Evolutionary conservation across 371 early-diverging fungal genomes (phyloP).

Genomic region (Mortierella sp.): DNA sequence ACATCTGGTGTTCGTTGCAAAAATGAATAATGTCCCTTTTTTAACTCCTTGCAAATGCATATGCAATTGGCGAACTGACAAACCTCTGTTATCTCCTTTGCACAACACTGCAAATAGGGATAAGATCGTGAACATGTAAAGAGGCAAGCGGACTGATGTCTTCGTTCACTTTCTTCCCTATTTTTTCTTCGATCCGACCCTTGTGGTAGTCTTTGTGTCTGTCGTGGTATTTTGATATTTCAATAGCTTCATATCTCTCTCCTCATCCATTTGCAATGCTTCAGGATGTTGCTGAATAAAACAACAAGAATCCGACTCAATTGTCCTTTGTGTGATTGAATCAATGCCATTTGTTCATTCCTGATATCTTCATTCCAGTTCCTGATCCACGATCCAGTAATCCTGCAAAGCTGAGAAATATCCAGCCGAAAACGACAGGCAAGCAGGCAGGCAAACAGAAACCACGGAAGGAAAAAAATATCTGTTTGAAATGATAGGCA

Average conservation of each 20-base stretch:
- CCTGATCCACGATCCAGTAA: neutral
- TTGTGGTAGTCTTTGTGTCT: neutral
- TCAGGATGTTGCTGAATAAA: neutral
- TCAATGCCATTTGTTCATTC: neutral
- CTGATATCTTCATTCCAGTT: neutral
- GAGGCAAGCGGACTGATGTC: neutral
- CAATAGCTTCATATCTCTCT: neutral
- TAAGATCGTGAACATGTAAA: constrained; percentile 64
- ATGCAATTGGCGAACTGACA: neutral
- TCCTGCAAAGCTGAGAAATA: neutral
- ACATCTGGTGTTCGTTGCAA: neutral
- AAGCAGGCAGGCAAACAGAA: neutral
- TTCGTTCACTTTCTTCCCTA: neutral
- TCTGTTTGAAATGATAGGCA: constrained; percentile 22
- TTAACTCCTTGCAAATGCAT: neutral
- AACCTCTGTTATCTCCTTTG: neutral
- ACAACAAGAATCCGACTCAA: neutral
- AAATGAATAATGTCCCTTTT: neutral
- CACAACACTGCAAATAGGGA: constrained; percentile 26
- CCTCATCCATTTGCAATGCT: neutral
- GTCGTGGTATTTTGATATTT: neutral
- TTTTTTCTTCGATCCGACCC: neutral
- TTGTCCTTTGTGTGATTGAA: neutral
- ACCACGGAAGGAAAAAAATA: neutral
- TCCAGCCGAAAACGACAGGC: neutral